Evolutionary conservation across 108 stramenopile species (phyloP).

Genomic region (Conticribra weissflogii): DNA sequence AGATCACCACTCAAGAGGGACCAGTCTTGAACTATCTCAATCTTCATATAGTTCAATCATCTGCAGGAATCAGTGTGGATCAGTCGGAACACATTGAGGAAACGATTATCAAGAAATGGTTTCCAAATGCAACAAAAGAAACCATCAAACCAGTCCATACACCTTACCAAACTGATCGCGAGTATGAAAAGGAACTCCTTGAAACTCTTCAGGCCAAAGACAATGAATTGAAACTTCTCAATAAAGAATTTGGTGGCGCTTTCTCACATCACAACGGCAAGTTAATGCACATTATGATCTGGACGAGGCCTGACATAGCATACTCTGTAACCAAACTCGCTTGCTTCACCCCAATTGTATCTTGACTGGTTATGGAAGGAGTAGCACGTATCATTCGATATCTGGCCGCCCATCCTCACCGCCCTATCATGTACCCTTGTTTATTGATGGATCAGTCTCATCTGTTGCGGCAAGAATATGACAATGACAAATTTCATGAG

Average conservation of each 20-base stretch:
- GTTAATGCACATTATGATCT: background rate
- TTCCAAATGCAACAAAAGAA: background rate
- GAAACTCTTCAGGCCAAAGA: constrained; percentile 2
- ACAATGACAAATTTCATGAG: background rate
- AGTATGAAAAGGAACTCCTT: background rate
- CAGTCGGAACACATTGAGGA: constrained; percentile 15
- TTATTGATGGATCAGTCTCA: background rate
- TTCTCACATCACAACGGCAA: background rate
- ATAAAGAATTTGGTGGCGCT: background rate
- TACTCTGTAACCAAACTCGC: background rate
- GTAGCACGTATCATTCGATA: background rate
- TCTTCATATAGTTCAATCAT: constrained; percentile 4
- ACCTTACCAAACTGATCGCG: constrained; percentile 4
- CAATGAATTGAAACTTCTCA: background rate
- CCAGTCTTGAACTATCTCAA: constrained; percentile 14
- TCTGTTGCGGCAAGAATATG: background rate
- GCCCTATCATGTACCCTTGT: constrained; percentile 22
- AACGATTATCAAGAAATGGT: constrained; percentile 6
- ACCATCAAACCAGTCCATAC: constrained; percentile 11
- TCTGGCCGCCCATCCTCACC: constrained; percentile 6
- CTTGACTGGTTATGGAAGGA: background rate
- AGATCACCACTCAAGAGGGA: background rate
- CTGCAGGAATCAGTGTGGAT: constrained; percentile 1
- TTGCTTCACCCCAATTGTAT: background rate
- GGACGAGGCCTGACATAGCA: constrained; percentile 7